A percentile compares a stretch with the other conserved stretches of the same genome.
These are phyloP conservation scores for Ceratocystis variospora DNA, from an alignment of 2,329 filamentous ascomycete species.

Conservation along the genomic window DNA sequence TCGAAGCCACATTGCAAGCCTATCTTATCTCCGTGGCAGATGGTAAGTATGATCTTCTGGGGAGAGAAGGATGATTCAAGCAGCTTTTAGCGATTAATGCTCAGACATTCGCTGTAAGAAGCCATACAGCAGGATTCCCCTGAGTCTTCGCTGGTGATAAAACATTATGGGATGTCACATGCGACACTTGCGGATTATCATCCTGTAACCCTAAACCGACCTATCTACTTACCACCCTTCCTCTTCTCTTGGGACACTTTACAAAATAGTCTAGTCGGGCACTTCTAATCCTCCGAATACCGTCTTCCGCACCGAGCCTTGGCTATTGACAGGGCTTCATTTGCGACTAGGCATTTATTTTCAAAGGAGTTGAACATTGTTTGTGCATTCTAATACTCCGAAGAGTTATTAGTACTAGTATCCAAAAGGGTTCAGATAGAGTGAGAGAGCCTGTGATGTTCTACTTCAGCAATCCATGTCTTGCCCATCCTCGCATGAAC, in stretches of 20 bases:
- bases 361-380: neutral
- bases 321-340: neutral
- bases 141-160: neutral
- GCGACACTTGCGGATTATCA: neutral
- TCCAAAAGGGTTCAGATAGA: neutral
- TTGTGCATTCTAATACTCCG: neutral
- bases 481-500: neutral
- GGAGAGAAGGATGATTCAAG: neutral
- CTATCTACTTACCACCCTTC: no score
- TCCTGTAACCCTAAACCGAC: neutral
- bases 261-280: neutral
- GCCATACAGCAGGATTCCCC: neutral
- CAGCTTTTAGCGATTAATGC: no score
- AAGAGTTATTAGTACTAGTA: neutral
- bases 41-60: neutral
- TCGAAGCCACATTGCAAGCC: neutral
- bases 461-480: neutral
- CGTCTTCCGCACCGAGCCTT: neutral
- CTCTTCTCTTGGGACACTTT: no score
- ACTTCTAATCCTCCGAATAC: neutral
- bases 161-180: neutral
- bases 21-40: neutral
- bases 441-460: neutral
- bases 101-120: neutral
- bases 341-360: neutral